Evolutionary conservation across 768 basidiomycete genomes (phyloP), one percentile per base, ranked within the genome.

Genomic region (Boletus sp.): DNA sequence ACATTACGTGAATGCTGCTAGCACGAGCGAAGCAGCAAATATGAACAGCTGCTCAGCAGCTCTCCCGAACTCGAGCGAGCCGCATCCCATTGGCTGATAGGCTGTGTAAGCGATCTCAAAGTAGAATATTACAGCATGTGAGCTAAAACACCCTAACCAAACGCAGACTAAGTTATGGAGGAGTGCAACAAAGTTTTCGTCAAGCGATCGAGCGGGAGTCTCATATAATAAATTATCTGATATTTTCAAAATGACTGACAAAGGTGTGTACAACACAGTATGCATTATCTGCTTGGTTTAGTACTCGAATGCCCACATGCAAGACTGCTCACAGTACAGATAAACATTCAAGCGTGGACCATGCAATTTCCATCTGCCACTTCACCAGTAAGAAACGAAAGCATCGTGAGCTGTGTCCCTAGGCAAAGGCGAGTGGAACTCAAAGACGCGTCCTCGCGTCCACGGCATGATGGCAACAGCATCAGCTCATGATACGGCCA

Each of bases 271-370:
- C 24, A 24, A 24, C 24, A 45, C 41, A 11, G 33, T 52, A 5
- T 32, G 15, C 12, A 75, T 82, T 76, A 85, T 64, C 68, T 76
- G 84, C 59, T 73, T 72, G 78, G 80, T 76, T 86, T 89, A 89
- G 87, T 89, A 87, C 87, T 88, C 86, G 81, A 84, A 81, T 80
- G 80, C 66, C 83, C 87, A 88, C 73, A 55, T 54, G 50, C 51
- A 49, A 59, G 67, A 70, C 76, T 72, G 68, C 54, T 28, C 59
- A 11, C 7, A 17, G 56, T 28, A 68, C 66, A 78, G 77, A 72
- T 79, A 80, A 80, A 74, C 82, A 81, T 77, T 83, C 86, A 83
- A 90, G 87, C 79, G 87, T 89, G 87, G 87, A 89, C 83, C 81
- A 78, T 73, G 82, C 74, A 71, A 54, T 37, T 45, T 63, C 47